Base-by-base conservation (phyloP, 1,284 basidiomycete species). In the Malassezia equina region DNA sequence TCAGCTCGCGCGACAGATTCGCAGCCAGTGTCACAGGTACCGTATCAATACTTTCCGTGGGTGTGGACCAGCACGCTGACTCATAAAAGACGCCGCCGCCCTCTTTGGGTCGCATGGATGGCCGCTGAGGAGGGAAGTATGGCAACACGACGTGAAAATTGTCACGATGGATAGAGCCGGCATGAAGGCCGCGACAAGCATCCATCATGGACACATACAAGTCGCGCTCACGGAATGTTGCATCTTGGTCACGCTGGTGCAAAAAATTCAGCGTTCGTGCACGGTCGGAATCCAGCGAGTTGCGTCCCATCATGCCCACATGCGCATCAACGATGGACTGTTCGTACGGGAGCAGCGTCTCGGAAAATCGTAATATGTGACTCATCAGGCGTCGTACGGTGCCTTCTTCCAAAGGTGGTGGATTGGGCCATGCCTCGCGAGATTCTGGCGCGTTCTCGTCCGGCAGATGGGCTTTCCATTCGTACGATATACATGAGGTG, bases 31-130 rank as follows among this genome's bases (percentile, higher is more conserved):
- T 31, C 28, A 13, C 19, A 13, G 34, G 28, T 11, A 19, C 12
- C 31, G 45, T 27, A 21, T 47, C 45, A 15, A 39, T 17, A 13
- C 17, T 33, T 27, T 53, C 51, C 5, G 51, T 45, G 1, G 48
- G 39, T 23, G 48, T 50, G 3, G 19, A 19, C 48, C 48, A 50
- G 32, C 24, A 5, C 7, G 32, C 17, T 31, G 43, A n/a, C n/a
- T 19, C 28, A 44, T 1, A 46, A 7, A 23, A n/a, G 9, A 13
- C 12, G 17, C 24, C 24, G 13, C 42, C 19, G 11, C 8, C 3
- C 8, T 39, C 36, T 21, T 39, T 39, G 17, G 19, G 36, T 39
- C 2, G 12, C 12, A 39, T 21, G 8, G 17, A 39, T 3, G 36
- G 36, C 19, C 19, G 12, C 36, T 39, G 36, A 21, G 36, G 36